A percentile compares a stretch with the other conserved stretches of the same genome.
phyloP scores from a whole-genome alignment of 345 rosid species.

The Eucalyptus lansdowneana region DNA sequence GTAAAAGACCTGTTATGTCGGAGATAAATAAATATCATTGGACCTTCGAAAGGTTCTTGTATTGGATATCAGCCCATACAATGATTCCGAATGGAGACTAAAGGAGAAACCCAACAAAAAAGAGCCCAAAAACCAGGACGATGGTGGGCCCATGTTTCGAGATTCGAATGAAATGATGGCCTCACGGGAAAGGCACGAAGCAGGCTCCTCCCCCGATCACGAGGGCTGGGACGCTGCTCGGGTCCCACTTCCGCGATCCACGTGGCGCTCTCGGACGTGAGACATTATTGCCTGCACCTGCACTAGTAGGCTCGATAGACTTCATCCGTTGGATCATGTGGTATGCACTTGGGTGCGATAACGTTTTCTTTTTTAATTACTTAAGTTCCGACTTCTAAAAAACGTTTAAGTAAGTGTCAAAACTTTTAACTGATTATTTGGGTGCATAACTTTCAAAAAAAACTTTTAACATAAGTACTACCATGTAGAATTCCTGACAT shows the following conservation, averaged over 20 bases:
- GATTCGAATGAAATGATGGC: background rate
- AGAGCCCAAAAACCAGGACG: background rate
- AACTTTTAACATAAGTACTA: background rate
- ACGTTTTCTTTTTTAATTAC: too few species aligned
- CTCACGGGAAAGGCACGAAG: background rate
- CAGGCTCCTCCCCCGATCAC: background rate
- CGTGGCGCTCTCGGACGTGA: background rate
- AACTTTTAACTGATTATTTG: too few species aligned
- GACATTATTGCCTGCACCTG: background rate
- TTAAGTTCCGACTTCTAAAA: background rate
- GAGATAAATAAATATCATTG: background rate
- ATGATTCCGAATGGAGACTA: background rate
- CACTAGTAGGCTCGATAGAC: too few species aligned
- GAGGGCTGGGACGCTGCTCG: background rate
- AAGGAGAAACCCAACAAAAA: background rate
- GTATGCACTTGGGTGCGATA: accelerated
- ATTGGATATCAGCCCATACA: background rate
- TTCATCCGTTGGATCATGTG: background rate
- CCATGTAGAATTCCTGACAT: background rate
- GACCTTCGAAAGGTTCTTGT: background rate
- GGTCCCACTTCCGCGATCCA: background rate
- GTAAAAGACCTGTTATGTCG: background rate
- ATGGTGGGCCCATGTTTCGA: background rate
- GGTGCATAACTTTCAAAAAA: too few species aligned
- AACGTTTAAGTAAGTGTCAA: too few species aligned